Base-by-base conservation (phyloP, 495 filamentous ascomycete genomes). In the Terfezia claveryi region DNA sequence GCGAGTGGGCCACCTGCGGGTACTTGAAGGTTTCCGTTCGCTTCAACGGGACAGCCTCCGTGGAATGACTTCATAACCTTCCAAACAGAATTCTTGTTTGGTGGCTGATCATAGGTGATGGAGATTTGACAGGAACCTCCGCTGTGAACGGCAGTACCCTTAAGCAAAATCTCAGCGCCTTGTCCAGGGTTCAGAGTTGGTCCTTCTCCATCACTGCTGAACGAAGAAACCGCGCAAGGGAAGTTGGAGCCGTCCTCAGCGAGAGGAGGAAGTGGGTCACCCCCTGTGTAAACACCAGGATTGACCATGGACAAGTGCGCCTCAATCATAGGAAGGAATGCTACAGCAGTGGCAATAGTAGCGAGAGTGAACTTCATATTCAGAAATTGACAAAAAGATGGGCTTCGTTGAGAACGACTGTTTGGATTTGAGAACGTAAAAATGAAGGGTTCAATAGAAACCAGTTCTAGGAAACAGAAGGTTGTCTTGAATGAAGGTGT, bases 101-200 rank as follows among this genome's bases (percentile, higher is more conserved):
- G 78, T 4, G 71, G 61, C 4, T 66, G 64, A 62, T 93, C 87
- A 62, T 85, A 84, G 12, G 87, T 87, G 61, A 94, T 73, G 3
- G 79, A 76, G 50, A 95, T 66, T 63, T 95, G 88, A 68, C 87
- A 94, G 4, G 83, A 87, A 5, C 88, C 88, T 38, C 88, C 87
- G 38, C 80, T 81, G 65, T 95, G 88, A 8, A 79, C 78, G 0
- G 87, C 88, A 8, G 67, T 65, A 0, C 79, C 79, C 0, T 67
- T 69, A 65, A 83, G 80, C n/a, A 62, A 61, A 5, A 85, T 66
- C 0, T 59, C 55, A 59, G 81, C 75, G 0, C 64, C 63, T 2
- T 72, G 71, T 4, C 80, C 81, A 14, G 79, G 66, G 1, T 62
- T 56, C 66, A 73, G 76, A 60, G 65, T 71, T n/a, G 66, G 55